These are phyloP conservation scores for Carpinus fangiana DNA, from an alignment of 306 rosid genomes.

Conservation along the genomic window DNA sequence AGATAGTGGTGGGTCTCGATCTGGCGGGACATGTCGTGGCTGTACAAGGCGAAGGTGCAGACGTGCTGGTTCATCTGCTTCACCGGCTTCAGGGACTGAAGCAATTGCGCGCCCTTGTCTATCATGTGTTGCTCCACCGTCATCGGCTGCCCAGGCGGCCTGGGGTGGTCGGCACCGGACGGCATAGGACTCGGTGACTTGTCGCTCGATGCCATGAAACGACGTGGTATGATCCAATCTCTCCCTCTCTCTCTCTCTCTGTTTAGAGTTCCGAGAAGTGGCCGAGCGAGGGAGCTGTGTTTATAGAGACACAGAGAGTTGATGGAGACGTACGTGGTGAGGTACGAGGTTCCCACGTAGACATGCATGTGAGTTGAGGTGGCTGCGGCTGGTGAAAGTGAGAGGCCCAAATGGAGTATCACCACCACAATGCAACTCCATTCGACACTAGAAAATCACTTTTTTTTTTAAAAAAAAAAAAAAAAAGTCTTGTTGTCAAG, in stretches of 20 bases:
- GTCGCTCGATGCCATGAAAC: constrained; percentile 50
- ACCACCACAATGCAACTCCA: too few species aligned
- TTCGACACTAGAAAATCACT: too few species aligned
- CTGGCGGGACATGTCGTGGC: constrained; percentile 76
- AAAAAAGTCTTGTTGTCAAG: too few species aligned
- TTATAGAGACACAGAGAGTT: background rate
- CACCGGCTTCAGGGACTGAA: constrained; percentile 69
- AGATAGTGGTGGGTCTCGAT: constrained; percentile 69
- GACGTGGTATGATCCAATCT: background rate
- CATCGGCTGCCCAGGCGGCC: constrained; percentile 53
- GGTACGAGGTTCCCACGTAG: constrained; percentile 34
- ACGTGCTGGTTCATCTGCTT: constrained; percentile 60
- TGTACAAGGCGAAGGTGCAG: constrained; percentile 67
- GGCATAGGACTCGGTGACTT: constrained; percentile 28
- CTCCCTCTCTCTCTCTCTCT: background rate
- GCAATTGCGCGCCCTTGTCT: constrained; percentile 56
- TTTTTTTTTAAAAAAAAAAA: too few species aligned
- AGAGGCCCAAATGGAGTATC: constrained; percentile 6
- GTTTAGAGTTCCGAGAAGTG: background rate
- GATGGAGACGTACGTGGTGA: constrained; percentile 34
- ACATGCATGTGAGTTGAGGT: constrained; percentile 32
- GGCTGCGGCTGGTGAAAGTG: constrained; percentile 18
- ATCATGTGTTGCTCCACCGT: constrained; percentile 41
- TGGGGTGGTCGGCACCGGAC: constrained; percentile 11
- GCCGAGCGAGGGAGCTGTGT: background rate